Evolutionary conservation across 1,139 yeast species (phyloP).

Genomic region (Barnettozyma hawaiiensis): DNA sequence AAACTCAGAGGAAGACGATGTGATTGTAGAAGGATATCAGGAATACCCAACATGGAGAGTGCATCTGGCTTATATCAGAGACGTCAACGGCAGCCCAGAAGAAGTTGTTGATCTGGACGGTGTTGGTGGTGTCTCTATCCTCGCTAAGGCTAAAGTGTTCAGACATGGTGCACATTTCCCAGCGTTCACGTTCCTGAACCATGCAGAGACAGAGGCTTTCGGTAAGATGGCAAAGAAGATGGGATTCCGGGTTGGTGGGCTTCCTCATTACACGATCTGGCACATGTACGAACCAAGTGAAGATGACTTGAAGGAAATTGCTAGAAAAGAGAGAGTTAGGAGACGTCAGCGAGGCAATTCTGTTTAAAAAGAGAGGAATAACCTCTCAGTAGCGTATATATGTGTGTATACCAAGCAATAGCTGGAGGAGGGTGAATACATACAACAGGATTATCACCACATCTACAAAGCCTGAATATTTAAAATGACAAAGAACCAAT

Average conservation of each 20-base stretch:
- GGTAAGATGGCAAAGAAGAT: constrained; percentile 80
- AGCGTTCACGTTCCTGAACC: constrained; percentile 81
- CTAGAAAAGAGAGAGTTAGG: constrained; percentile 64
- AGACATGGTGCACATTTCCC: constrained; percentile 83
- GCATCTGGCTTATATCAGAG: constrained; percentile 71
- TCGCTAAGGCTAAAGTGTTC: constrained; percentile 78
- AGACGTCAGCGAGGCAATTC: constrained; percentile 34
- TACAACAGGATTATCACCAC: too few relatives aligned
- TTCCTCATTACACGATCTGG: constrained; percentile 89
- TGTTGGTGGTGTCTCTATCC: constrained; percentile 84
- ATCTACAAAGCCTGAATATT: too few relatives aligned
- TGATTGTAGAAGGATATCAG: constrained; percentile 86
- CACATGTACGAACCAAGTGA: constrained; percentile 87
- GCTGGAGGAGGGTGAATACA: too few relatives aligned
- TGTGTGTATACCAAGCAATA: too few relatives aligned
- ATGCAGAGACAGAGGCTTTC: constrained; percentile 90
- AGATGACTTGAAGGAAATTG: constrained; percentile 76
- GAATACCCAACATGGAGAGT: constrained; percentile 88
- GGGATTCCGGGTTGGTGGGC: constrained; percentile 79
- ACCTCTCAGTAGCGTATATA: too few relatives aligned
- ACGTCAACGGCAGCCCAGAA: constrained; percentile 54
- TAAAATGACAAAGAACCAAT: not conserved
- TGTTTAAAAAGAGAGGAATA: not conserved
- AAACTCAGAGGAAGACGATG: constrained; percentile 71
- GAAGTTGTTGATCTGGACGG: constrained; percentile 77